phyloP scores from a whole-genome alignment of 148 eudicot genomes.

The Suaeda aralocaspica region DNA sequence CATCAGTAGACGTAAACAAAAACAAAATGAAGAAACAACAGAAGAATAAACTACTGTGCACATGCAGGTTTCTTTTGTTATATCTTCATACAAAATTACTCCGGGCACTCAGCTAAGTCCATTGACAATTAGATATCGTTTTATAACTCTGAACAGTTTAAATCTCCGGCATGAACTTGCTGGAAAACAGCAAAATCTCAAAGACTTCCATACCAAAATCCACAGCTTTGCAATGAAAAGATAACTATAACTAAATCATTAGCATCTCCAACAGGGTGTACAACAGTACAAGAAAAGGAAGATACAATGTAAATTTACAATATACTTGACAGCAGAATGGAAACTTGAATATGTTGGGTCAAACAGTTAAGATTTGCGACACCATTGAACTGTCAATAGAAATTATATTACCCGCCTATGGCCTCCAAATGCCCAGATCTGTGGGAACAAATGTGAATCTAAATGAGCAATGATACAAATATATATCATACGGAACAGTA shows the following conservation, averaged over 20 bases:
- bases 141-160: not conserved
- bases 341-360: slow-evolving; percentile 7
- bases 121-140: not conserved
- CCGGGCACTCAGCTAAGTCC: too few relatives aligned
- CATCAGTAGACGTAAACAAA: too few relatives aligned
- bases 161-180: not conserved
- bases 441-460: slow-evolving; percentile 18
- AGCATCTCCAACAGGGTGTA: slow-evolving; percentile 15
- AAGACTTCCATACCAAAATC: slow-evolving; percentile 8
- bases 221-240: not conserved
- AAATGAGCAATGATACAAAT: not conserved
- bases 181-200: not conserved
- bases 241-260: slow-evolving; percentile 11
- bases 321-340: slow-evolving; percentile 11
- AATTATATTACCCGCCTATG: slow-evolving; percentile 56
- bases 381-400: slow-evolving; percentile 10
- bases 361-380: not conserved
- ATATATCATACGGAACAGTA: not conserved
- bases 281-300: slow-evolving; percentile 17
- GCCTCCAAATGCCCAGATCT: slow-evolving; percentile 96
- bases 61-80: too few relatives aligned
- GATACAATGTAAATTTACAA: slow-evolving; percentile 18
- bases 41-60: too few relatives aligned
- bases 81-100: too few relatives aligned
- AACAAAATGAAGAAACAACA: too few relatives aligned